A percentile compares a stretch with the other conserved stretches of the same genome.
phyloP scores from a whole-genome alignment of 2,329 filamentous ascomycete species.

The Nigrospora sphaerica region DNA sequence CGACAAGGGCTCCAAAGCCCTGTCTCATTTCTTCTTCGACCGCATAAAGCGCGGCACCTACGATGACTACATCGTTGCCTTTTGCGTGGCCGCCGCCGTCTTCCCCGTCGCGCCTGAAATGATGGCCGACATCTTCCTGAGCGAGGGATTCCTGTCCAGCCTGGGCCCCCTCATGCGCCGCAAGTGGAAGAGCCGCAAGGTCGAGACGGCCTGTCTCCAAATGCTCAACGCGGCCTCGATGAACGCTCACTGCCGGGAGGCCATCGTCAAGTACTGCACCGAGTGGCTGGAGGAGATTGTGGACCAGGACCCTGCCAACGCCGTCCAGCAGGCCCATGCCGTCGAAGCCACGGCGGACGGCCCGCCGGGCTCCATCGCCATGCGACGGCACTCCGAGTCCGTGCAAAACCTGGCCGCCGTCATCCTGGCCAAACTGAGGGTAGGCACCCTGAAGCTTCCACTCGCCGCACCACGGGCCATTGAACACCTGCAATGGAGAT shows the following conservation, averaged over 20 bases:
- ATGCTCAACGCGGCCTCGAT: conserved; percentile 90
- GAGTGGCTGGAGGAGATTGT: conserved; percentile 85
- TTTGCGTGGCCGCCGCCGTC: conserved; percentile 81
- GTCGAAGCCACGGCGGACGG: conserved; percentile 51
- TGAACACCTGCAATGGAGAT: conserved; percentile 18
- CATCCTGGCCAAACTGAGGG: conserved; percentile 65
- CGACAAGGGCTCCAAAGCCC: conserved; percentile 60
- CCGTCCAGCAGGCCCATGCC: conserved; percentile 39
- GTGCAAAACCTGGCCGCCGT: conserved; percentile 65
- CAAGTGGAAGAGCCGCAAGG: conserved; percentile 76
- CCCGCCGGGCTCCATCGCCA: conserved; percentile 49
- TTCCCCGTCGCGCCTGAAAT: conserved; percentile 80
- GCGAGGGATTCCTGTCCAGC: conserved; percentile 75
- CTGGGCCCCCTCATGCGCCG: conserved; percentile 70
- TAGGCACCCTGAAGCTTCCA: conserved; percentile 34
- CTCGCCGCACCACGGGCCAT: conserved; percentile 12
- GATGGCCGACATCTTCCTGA: conserved; percentile 74
- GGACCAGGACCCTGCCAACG: conserved; percentile 58
- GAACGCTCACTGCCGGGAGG: conserved; percentile 72
- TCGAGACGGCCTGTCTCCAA: conserved; percentile 81
- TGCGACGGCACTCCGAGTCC: conserved; percentile 53
- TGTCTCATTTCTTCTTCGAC: conserved; percentile 68
- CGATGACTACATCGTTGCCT: conserved; percentile 84
- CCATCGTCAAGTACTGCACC: conserved; percentile 75
- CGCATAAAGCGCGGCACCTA: conserved; percentile 68